Conservation (phyloP, 495 filamentous ascomycete species). For the Niebla homalea region DNA sequence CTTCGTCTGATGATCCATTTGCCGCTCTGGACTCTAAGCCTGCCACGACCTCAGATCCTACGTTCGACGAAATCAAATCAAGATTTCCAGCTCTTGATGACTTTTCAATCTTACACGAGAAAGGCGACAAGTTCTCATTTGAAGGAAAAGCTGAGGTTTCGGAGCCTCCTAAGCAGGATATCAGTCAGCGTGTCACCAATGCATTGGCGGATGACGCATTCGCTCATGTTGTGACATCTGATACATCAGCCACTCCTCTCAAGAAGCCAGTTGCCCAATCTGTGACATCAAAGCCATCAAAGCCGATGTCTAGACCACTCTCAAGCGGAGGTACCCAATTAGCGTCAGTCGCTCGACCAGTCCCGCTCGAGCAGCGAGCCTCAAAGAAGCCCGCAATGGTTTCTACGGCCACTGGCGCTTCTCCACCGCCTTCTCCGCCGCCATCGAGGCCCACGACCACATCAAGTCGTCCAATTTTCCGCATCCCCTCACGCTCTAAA, state of each 20-base stretch:
- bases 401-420: constrained; percentile 91
- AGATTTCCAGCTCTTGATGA: constrained; percentile 88
- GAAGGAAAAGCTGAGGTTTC: constrained; percentile 37
- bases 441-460: constrained; percentile 28
- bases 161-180: constrained; percentile 37
- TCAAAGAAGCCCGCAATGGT: constrained; percentile 58
- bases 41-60: constrained; percentile 32
- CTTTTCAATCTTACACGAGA: constrained; percentile 80
- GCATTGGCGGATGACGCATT: constrained; percentile 86
- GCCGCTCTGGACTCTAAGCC: constrained; percentile 63
- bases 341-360: constrained; percentile 16
- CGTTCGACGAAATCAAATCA: constrained; percentile 62
- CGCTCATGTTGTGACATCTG: constrained; percentile 31
- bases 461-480: constrained; percentile 41
- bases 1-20: constrained; percentile 72
- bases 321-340: constrained; percentile 6
- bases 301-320: constrained; percentile 14
- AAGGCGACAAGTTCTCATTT: constrained; percentile 81
- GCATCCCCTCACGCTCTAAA: constrained; percentile 40
- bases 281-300: not conserved
- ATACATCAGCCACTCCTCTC: constrained; percentile 1
- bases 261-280: not conserved
- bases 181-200: constrained; percentile 65
- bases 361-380: constrained; percentile 43
- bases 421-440: constrained; percentile 49